Base-by-base conservation (phyloP, 768 basidiomycete genomes). In the Coprinopsis marcescibilis region DNA sequence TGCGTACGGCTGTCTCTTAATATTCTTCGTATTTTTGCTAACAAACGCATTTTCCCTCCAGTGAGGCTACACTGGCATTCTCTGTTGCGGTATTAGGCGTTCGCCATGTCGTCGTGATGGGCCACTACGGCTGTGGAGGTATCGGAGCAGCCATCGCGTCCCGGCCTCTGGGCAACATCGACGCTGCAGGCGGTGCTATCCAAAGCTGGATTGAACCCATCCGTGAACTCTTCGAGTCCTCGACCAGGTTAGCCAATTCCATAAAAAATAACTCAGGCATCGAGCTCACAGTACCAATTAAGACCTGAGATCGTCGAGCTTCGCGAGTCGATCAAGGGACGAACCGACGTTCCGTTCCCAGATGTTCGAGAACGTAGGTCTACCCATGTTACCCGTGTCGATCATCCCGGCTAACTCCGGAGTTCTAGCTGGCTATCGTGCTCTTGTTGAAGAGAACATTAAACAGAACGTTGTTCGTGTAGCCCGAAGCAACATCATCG, bases 101-200 rank as follows among this genome's bases (percentile, higher is more conserved):
- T 12, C 57, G 64, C 34, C 69, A 72, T 35, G 57, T 72, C 42
- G 62, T 72, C 36, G 66, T 72, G 10, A 66, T 72, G 66, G 70
- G 69, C 0, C 69, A 72, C 49, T 72, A 72, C 36, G 70, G 69
- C 1, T 72, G 69, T 45, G 67, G 69, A 14, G 70, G 70, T 21
- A 62, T 72, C 14, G 69, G 63, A 10, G 65, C 67, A 23, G 60
- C 68, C 8, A 67, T 67, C 46, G 54, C 57, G 8, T 51, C 60
- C 1, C 55, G 56, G 1, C 57, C 61, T 2, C 21, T 29, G 4
- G 37, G 44, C 6, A 50, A 52, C 20, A 45, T 62, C 13, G 60
- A 64, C 39, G 54, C 55, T 14, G 59, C 61, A 3, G 56, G 55
- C 15, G 55, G 58, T 17, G 60, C 66, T 1, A 65, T 72, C 12